A percentile compares a stretch with the other conserved stretches of the same genome.
These are phyloP conservation scores for Suillus variegatus DNA, from an alignment of 768 basidiomycete species.

Conservation along the genomic window DNA sequence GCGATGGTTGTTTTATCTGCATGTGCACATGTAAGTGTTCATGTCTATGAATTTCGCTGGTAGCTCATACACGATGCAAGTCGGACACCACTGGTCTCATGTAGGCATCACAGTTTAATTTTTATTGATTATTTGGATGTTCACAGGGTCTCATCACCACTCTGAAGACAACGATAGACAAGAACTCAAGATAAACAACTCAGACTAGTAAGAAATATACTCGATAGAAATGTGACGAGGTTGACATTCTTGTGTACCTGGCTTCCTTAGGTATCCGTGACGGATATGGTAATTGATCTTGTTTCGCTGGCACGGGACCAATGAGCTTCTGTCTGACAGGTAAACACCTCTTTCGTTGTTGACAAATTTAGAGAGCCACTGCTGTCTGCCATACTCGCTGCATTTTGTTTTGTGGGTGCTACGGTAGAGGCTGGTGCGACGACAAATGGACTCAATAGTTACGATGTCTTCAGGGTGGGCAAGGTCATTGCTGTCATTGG, in stretches of 20 bases:
- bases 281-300: conserved; percentile 30
- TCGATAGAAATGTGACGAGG: neutral
- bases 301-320: neutral
- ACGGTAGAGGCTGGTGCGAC: conserved; percentile 40
- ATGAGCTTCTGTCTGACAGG: conserved; percentile 18
- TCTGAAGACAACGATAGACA: conserved; percentile 44
- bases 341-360: conserved; percentile 45
- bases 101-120: conserved; percentile 23
- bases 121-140: neutral
- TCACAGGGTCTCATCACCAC: conserved; percentile 40
- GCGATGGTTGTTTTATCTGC: conserved; percentile 40
- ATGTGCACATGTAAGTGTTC: conserved; percentile 39
- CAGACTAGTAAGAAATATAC: conserved; percentile 33
- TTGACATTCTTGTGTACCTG: neutral
- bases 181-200: conserved; percentile 44
- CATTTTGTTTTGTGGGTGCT: conserved; percentile 39
- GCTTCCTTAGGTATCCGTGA: conserved; percentile 32
- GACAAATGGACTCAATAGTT: conserved; percentile 40
- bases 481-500: conserved; percentile 43
- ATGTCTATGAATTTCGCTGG: neutral
- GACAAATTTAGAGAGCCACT: conserved; percentile 42
- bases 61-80: conserved; percentile 19
- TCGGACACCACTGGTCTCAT: conserved; percentile 46
- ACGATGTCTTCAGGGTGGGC: conserved; percentile 39
- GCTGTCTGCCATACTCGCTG: conserved; percentile 38